phyloP scores from a whole-genome alignment of 306 rosid species.

The Medicago lupulina region DNA sequence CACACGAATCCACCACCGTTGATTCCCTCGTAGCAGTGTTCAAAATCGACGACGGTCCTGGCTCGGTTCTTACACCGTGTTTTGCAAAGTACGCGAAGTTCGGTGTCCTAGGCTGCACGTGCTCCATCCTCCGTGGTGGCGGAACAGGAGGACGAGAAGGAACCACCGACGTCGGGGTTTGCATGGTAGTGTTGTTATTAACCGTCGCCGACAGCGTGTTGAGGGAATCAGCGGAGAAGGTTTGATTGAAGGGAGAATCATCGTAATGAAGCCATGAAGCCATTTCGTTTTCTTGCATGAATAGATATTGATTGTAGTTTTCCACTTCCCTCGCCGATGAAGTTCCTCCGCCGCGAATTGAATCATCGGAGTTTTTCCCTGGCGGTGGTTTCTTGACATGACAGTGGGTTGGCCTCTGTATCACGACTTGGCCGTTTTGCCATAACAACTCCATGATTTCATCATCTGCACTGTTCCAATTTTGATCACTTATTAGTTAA shows the following conservation, averaged over 20 bases:
- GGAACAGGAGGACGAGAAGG: constrained; percentile 59
- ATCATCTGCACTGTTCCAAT: constrained; percentile 64
- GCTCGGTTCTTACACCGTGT: constrained; percentile 41
- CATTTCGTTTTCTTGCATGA: constrained; percentile 88
- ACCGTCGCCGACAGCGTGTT: background rate
- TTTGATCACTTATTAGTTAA: background rate
- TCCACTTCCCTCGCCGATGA: constrained; percentile 31
- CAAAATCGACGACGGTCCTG: too few species aligned
- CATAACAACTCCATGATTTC: constrained; percentile 79
- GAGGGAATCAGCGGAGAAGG: constrained; percentile 60
- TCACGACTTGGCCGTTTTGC: constrained; percentile 77
- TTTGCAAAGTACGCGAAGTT: constrained; percentile 59
- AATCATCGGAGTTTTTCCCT: constrained; percentile 31
- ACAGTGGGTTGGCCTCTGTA: constrained; percentile 72
- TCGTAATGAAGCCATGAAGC: constrained; percentile 76
- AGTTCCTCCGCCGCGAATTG: constrained; percentile 47
- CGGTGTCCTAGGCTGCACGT: constrained; percentile 6
- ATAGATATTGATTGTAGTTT: constrained; percentile 49
- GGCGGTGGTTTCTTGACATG: constrained; percentile 41
- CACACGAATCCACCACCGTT: constrained; percentile 69
- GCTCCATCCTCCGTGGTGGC: constrained; percentile 46
- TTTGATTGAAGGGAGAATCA: constrained; percentile 59
- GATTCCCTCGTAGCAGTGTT: constrained; percentile 50
- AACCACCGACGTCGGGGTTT: background rate
- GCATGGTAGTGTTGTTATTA: too few species aligned